These are phyloP conservation scores for Allantophomopsis cytisporea DNA, from an alignment of 2,329 filamentous ascomycete genomes.

Conservation along the genomic window DNA sequence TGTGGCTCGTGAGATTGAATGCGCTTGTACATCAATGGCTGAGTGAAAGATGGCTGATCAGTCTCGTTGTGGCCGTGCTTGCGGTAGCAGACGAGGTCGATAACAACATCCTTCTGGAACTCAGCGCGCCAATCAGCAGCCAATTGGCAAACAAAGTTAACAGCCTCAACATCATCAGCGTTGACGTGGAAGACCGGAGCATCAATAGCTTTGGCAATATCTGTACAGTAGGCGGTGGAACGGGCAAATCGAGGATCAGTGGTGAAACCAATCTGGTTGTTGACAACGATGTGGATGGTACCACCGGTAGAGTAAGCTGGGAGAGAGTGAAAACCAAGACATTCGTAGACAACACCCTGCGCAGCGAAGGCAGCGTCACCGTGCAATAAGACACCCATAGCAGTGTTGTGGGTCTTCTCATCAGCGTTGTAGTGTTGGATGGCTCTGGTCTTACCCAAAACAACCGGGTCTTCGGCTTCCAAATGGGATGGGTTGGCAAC, in stretches of 20 bases:
- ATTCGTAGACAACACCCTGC: conserved; percentile 97
- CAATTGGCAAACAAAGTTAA: conserved; percentile 96
- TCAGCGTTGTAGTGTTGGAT: conserved; percentile 99
- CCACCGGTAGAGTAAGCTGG: conserved; percentile 95
- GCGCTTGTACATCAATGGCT: conserved; percentile 98
- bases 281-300: conserved; percentile 92
- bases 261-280: conserved; percentile 99
- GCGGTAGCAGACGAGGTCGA: conserved; percentile 97
- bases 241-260: conserved; percentile 95
- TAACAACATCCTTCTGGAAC: conserved; percentile 96
- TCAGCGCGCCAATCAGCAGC: conserved; percentile 96
- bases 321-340: conserved; percentile 90
- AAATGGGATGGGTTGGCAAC: conserved; percentile 98
- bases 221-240: conserved; percentile 96
- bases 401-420: conserved; percentile 73
- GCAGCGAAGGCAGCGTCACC: conserved; percentile 95
- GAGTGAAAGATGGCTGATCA: conserved; percentile 98
- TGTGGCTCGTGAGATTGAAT: conserved; percentile 75
- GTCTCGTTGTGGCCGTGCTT: conserved; percentile 99
- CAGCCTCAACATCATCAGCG: conserved; percentile 92
- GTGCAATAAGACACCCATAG: conserved; percentile 93
- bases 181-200: conserved; percentile 99
- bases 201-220: conserved; percentile 98
- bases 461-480: conserved; percentile 95
- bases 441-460: conserved; percentile 91